Evolutionary conservation across 2,329 filamentous ascomycete genomes (phyloP).

Genomic region (Curvularia sp.): DNA sequence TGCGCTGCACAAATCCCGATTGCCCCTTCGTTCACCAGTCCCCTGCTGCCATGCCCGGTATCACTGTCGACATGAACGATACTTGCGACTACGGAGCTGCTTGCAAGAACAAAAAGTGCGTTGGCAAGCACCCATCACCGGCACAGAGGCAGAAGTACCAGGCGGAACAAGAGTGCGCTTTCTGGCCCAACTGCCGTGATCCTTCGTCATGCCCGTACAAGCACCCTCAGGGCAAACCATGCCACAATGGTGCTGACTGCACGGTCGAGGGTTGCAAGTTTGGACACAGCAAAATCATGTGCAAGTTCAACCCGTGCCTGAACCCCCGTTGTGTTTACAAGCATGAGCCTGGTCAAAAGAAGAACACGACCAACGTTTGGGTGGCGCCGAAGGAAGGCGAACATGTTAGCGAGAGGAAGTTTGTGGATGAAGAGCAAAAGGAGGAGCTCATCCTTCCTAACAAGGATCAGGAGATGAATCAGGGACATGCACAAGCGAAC

Average conservation of each 20-base stretch:
- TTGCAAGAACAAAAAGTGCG: slow-evolving; percentile 96
- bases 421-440: slow-evolving; percentile 72
- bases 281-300: slow-evolving; percentile 82
- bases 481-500: slow-evolving; percentile 25
- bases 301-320: slow-evolving; percentile 89
- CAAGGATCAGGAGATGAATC: slow-evolving; percentile 28
- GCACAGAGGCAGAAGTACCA: slow-evolving; percentile 80
- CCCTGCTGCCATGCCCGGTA: slow-evolving; percentile 80
- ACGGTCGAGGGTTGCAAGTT: slow-evolving; percentile 83
- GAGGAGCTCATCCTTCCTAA: slow-evolving; percentile 77
- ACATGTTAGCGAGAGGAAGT: slow-evolving; percentile 88
- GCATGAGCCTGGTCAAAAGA: slow-evolving; percentile 86
- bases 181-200: slow-evolving; percentile 91
- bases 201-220: slow-evolving; percentile 79
- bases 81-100: slow-evolving; percentile 84
- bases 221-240: slow-evolving; percentile 85
- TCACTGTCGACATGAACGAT: slow-evolving; percentile 78
- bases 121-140: slow-evolving; percentile 88
- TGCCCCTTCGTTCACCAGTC: slow-evolving; percentile 96
- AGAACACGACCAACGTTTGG: slow-evolving; percentile 84
- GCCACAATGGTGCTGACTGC: slow-evolving; percentile 91
- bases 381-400: slow-evolving; percentile 62
- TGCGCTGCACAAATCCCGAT: slow-evolving; percentile 84
- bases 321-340: slow-evolving; percentile 89
- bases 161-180: slow-evolving; percentile 85